Conservation (phyloP, 1,284 basidiomycete species). For the Papiliotrema terrestris region DNA sequence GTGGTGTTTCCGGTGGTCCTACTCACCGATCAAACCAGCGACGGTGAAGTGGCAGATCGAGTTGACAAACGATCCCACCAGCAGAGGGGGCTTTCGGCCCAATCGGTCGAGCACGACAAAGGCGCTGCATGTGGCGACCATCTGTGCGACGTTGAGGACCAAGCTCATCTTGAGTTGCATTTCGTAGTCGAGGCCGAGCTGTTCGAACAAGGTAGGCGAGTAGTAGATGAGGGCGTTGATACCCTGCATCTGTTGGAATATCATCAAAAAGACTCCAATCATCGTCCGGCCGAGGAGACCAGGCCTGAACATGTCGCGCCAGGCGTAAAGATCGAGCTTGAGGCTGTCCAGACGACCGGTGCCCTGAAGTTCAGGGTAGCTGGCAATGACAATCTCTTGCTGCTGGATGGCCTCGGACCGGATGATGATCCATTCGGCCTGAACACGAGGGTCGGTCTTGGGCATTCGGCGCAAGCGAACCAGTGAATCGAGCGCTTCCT, state of each 20-base stretch:
- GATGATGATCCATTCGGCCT: conserved; percentile 42
- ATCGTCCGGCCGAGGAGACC: conserved; percentile 16
- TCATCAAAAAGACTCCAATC: conserved; percentile 27
- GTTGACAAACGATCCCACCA: conserved; percentile 16
- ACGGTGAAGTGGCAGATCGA: conserved; percentile 21
- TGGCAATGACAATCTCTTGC: conserved; percentile 11
- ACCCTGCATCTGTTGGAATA: conserved; percentile 33
- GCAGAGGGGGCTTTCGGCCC: conserved; percentile 41
- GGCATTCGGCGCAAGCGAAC: conserved; percentile 35
- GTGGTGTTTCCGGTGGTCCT: no score
- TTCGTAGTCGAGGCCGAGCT: conserved; percentile 35
- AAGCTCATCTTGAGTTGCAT: conserved; percentile 34
- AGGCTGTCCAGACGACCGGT: no score
- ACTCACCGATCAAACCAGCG: conserved; percentile 30
- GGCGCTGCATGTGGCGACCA: conserved; percentile 35
- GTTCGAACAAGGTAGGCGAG: conserved; percentile 38
- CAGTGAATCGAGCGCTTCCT: conserved; percentile 30
- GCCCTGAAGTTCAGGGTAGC: conserved; percentile 20
- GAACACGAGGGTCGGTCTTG: conserved; percentile 28
- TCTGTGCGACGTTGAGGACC: conserved; percentile 42
- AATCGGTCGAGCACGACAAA: conserved; percentile 45
- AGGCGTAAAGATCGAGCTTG: conserved; percentile 16
- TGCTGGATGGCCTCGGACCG: conserved; percentile 33
- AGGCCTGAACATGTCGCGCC: conserved; percentile 27
- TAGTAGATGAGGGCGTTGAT: conserved; percentile 24